These are phyloP conservation scores for Lonicera japonica DNA, from an alignment of 129 eudicot genomes.

Conservation along the genomic window DNA sequence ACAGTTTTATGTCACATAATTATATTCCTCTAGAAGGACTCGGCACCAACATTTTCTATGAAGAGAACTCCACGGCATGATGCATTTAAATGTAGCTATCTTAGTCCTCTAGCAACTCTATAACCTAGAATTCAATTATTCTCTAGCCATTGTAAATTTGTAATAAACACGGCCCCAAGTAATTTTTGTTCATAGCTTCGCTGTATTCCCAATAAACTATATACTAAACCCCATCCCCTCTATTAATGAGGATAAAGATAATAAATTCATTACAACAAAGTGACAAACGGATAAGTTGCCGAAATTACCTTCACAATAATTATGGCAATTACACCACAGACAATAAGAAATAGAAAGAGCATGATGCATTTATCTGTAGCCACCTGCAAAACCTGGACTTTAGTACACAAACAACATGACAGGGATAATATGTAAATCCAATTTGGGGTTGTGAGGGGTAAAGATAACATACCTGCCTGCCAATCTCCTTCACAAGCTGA, in stretches of 20 bases:
- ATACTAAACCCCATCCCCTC: background rate
- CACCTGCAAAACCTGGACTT: constrained; percentile 46
- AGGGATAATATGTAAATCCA: background rate
- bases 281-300: background rate
- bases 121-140: no score
- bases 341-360: constrained; percentile 80
- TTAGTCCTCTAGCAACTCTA: no score
- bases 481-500: constrained; percentile 97
- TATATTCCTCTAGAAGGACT: no score
- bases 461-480: constrained; percentile 62
- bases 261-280: background rate
- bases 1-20: no score
- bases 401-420: constrained; percentile 4
- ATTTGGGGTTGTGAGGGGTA: background rate
- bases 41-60: no score
- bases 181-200: no score
- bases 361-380: constrained; percentile 97
- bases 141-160: no score
- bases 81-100: no score
- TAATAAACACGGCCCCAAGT: no score
- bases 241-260: background rate
- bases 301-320: constrained; percentile 72
- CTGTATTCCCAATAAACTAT: no score
- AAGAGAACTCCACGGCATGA: no score
- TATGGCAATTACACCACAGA: constrained; percentile 82